phyloP scores from a whole-genome alignment of 352 stramenopile genomes.

The Globisporangium cederbergense region DNA sequence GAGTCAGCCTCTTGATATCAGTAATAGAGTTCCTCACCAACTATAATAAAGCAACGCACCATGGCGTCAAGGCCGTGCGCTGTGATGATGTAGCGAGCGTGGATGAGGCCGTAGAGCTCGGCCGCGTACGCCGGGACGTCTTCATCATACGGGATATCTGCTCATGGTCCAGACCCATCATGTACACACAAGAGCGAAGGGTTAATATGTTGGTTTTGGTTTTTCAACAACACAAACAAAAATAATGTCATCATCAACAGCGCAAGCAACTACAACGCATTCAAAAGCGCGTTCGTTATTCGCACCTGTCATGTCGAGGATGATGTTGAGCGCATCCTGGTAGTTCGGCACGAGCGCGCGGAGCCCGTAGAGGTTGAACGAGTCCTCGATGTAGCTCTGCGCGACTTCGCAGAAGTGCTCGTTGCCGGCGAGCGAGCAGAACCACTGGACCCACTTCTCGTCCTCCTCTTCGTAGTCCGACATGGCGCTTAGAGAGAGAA shows the following conservation, averaged over 20 bases:
- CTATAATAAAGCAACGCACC: slow-evolving; percentile 27
- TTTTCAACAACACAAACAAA: slow-evolving; percentile 1
- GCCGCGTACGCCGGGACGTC: slow-evolving; percentile 84
- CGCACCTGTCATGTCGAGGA: slow-evolving; percentile 85
- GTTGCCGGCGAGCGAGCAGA: slow-evolving; percentile 90
- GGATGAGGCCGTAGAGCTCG: slow-evolving; percentile 88
- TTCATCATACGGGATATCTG: slow-evolving; percentile 88
- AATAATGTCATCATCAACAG: neutral
- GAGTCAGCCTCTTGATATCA: too few species aligned
- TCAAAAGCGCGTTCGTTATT: neutral
- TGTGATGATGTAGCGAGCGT: slow-evolving; percentile 89
- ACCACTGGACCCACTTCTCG: slow-evolving; percentile 93
- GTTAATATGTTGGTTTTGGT: neutral
- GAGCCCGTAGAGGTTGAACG: slow-evolving; percentile 92
- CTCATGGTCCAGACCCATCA: neutral
- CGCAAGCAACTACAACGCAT: neutral
- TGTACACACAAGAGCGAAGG: neutral
- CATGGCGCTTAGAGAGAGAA: slow-evolving; percentile 31
- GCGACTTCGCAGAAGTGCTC: slow-evolving; percentile 92
- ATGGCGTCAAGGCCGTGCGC: slow-evolving; percentile 86
- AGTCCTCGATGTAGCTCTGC: slow-evolving; percentile 92
- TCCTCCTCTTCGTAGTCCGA: slow-evolving; percentile 90
- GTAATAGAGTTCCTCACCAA: neutral
- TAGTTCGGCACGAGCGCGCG: slow-evolving; percentile 88
- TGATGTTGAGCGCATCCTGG: slow-evolving; percentile 91